Evolutionary conservation across 1,139 yeast species (phyloP), one percentile per base, ranked within the genome.

Genomic region (Suhomyces chickasaworum): DNA sequence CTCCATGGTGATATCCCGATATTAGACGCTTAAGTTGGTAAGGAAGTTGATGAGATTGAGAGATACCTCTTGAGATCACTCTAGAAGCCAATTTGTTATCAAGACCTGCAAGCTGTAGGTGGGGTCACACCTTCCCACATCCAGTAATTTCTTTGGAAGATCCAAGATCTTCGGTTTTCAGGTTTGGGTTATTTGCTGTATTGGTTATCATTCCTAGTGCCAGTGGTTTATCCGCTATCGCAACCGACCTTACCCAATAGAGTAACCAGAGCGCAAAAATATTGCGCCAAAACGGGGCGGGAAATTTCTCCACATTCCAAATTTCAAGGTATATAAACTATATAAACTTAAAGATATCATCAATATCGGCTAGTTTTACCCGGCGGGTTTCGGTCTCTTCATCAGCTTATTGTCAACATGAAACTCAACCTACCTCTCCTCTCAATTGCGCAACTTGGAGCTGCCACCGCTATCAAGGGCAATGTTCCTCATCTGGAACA

Each of bases 371-470:
- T n/a, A n/a, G n/a, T n/a, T n/a, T n/a, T n/a, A n/a, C n/a, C n/a
- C n/a, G n/a, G n/a, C n/a, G n/a, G 13, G 29, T 25, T 10, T n/a
- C 29, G 5, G 29, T 10, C 3, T 10, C 29, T 12, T 10, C 29
- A 25, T 3, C 4, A 25, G 4, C 29, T 10, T 8, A 13, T 13
- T 13, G 8, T 6, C 17, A 29, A 3, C 12, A 39, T 39, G 42
- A 39, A 25, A 15, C 25, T 39, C 20, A 31, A 17, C 33, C 9
- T 32, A 16, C 6, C 13, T 4, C 15, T 32, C 3, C 25, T 39
- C 5, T 23, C 37, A 16, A 15, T 39, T 12, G 22, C 37, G n/a
- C 42, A 32, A 23, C 22, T 39, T 7, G 42, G 32, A 8, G 37
- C 31, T 3, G 31, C 42, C 7, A 2, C 35, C 3, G 32, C 16